Base-by-base conservation (phyloP, 805 yeast species). In the Suhomyces sp. region DNA sequence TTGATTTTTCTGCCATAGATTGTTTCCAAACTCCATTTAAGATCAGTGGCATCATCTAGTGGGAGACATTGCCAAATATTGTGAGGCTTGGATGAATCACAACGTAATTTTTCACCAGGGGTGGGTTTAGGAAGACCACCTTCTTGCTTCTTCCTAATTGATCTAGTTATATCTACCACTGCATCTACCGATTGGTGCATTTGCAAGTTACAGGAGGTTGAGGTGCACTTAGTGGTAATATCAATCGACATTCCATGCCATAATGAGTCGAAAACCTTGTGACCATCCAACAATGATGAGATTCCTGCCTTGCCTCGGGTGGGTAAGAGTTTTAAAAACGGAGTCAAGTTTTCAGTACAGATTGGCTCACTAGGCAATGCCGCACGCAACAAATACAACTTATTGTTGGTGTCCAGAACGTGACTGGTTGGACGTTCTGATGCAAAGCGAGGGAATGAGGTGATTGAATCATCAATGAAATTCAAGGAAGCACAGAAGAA, bases 161-260 rank as follows among this genome's bases (percentile, higher is more conserved):
- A 70, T 40, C 82, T 75, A 18, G 79, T 80, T 14, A 85, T 74
- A 53, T 90, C 84, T 19, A 86, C 64, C 3, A 88, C 88, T 35
- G 81, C 71, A 46, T 83, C 82, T 15, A 91, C 78, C 17, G 76
- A 64, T 45, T 86, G 90, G 17, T 72, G 64, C 77, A 88, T 70
- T 14, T 65, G 56, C 48, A 74, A 73, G 27, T 60, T 56, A 45
- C 88, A 83, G 10, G 30, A 30, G 5, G 38, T 33, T 2, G 32
- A 33, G 16, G 56, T 63, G 46, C 88, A 79, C 9, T 60, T 62
- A 0, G 88, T 79, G 12, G 62, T 61, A 17, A 91, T 70, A 55
- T 91, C 98, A 29, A 93, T 77, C 2, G 96, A 75, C 88, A 93
- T 82, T 25, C 90, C 78, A 46, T 90, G 96, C 98, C 98, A 93